Conservation (phyloP, 2,329 filamentous ascomycete genomes). For the Microdochium nivale region DNA sequence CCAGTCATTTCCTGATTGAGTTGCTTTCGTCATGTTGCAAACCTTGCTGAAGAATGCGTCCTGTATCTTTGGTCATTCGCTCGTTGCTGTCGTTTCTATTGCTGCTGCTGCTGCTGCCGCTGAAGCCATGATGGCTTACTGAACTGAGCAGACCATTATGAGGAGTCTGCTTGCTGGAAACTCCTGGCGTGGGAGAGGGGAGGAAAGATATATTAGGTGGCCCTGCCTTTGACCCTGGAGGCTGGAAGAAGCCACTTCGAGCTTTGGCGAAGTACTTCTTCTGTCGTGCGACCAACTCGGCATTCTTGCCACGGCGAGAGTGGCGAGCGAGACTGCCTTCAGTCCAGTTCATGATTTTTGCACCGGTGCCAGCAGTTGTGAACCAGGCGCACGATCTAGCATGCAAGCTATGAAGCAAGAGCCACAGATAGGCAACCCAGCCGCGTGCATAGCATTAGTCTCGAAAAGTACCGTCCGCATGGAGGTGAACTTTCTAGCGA, state of each 20-base stretch:
- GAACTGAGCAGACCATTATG: no score
- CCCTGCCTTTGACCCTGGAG: neutral
- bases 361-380: no score
- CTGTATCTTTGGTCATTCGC: neutral
- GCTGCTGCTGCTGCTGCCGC: neutral
- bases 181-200: neutral
- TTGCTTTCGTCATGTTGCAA: no score
- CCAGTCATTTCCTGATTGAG: no score
- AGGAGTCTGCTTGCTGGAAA: neutral
- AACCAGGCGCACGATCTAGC: no score
- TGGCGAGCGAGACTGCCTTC: neutral
- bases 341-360: neutral
- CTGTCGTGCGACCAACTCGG: neutral
- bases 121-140: no score
- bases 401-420: no score
- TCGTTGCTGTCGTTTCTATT: neutral
- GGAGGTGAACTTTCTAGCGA: no score
- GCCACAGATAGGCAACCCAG: no score
- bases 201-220: neutral
- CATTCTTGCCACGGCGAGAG: neutral
- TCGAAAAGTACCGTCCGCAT: no score
- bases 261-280: constrained; percentile 1
- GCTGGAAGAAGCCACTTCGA: neutral
- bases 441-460: no score
- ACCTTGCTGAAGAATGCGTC: no score